Conservation (phyloP, 768 basidiomycete genomes). For the Lactarius tabidus region DNA sequence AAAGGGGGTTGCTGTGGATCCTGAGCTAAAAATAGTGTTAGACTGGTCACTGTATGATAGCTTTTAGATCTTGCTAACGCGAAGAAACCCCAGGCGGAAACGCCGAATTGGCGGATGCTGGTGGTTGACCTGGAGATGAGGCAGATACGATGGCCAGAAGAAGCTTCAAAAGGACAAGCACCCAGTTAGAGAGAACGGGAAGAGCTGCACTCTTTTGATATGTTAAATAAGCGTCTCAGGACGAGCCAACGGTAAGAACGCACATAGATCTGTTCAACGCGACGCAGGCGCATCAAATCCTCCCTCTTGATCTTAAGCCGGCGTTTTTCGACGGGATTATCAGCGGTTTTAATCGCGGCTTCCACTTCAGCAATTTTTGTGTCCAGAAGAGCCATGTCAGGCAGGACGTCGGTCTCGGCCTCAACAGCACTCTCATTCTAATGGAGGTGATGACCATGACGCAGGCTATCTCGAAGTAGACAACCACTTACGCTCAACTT, state of each 20-base stretch:
- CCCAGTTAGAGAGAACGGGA: slow-evolving; percentile 83
- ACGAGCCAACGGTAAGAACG: slow-evolving; percentile 31
- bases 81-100: slow-evolving; percentile 71
- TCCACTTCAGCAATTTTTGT: slow-evolving; percentile 68
- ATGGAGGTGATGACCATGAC: slow-evolving; percentile 8
- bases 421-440: slow-evolving; percentile 29
- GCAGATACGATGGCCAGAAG: slow-evolving; percentile 91
- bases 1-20: slow-evolving; percentile 50
- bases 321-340: slow-evolving; percentile 49
- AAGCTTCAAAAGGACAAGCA: slow-evolving; percentile 88
- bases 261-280: slow-evolving; percentile 93
- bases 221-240: slow-evolving; percentile 2
- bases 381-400: slow-evolving; percentile 69
- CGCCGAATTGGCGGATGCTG: slow-evolving; percentile 62
- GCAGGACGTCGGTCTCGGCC: slow-evolving; percentile 60
- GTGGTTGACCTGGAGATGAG: slow-evolving; percentile 55
- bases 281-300: slow-evolving; percentile 80
- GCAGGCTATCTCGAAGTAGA: neutral
- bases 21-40: slow-evolving; percentile 39
- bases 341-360: slow-evolving; percentile 46
- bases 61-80: slow-evolving; percentile 40
- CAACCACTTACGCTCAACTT: slow-evolving; percentile 29
- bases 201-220: slow-evolving; percentile 67
- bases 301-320: slow-evolving; percentile 65
- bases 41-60: slow-evolving; percentile 2